Evolutionary conservation across 768 basidiomycete genomes (phyloP).

Genomic region (Fomitopsis serialis): DNA sequence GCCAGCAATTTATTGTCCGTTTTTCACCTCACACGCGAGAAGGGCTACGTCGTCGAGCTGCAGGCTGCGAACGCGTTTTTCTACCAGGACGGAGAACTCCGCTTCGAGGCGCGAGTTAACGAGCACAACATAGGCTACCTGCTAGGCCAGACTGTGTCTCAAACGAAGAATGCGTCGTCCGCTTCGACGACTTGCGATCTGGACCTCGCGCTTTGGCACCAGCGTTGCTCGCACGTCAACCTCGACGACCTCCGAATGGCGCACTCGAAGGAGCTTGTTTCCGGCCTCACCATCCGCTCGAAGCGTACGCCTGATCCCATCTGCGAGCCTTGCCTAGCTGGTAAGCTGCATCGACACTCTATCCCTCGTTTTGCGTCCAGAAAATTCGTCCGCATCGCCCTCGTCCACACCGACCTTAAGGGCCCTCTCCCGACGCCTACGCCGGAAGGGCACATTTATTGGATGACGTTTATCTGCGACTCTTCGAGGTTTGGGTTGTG

Average conservation of each 20-base stretch:
- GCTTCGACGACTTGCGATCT: constrained; percentile 18
- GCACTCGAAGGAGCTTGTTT: constrained; percentile 14
- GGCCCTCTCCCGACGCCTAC: constrained; percentile 8
- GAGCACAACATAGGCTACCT: constrained; percentile 20
- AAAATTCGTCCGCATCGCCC: constrained; percentile 1
- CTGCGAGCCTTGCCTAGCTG: constrained; percentile 28
- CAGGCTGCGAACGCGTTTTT: neutral
- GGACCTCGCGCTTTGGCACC: constrained; percentile 24
- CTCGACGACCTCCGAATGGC: constrained; percentile 13
- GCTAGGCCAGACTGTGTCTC: constrained; percentile 11
- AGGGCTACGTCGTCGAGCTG: neutral
- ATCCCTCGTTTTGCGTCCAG: constrained; percentile 9
- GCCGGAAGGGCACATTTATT: constrained; percentile 7
- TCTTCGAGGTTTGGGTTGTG: constrained; percentile 4
- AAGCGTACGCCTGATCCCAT: constrained; percentile 21
- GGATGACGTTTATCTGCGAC: constrained; percentile 8
- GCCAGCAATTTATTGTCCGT: constrained; percentile 4
- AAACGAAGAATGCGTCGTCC: constrained; percentile 2
- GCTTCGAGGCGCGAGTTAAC: constrained; percentile 17
- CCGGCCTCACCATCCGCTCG: constrained; percentile 19
- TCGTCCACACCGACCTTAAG: constrained; percentile 13
- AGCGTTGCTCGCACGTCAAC: constrained; percentile 25
- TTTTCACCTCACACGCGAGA: constrained; percentile 4
- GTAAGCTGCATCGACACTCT: constrained; percentile 18
- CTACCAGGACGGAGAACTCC: constrained; percentile 6